These are phyloP conservation scores for Saturnispora galanensis DNA, from an alignment of 805 yeast species.

Conservation along the genomic window DNA sequence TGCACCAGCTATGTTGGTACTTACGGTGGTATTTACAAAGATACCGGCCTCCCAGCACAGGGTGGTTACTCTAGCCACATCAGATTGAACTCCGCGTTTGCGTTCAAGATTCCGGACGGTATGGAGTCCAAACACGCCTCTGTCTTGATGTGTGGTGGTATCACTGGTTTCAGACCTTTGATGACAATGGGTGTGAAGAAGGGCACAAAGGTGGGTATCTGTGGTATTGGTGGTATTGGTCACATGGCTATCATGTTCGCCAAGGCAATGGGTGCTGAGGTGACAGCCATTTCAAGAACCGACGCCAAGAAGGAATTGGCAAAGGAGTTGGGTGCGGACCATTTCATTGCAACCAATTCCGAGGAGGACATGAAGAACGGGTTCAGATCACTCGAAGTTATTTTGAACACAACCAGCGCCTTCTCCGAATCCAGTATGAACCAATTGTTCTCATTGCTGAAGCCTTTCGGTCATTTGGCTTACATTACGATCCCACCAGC, in stretches of 20 bases:
- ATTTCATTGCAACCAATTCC: constrained; percentile 45
- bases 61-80: constrained; percentile 45
- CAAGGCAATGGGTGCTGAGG: constrained; percentile 51
- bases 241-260: constrained; percentile 41
- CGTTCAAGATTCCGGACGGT: constrained; percentile 39
- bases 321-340: constrained; percentile 41
- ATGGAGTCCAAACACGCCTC: constrained; percentile 35
- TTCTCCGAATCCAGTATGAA: constrained; percentile 26
- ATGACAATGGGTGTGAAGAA: constrained; percentile 33
- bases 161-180: constrained; percentile 44
- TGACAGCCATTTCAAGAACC: constrained; percentile 45
- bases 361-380: constrained; percentile 30
- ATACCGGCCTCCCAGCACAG: constrained; percentile 33
- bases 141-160: constrained; percentile 51
- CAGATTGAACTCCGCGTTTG: constrained; percentile 35
- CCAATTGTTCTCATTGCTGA: constrained; percentile 22
- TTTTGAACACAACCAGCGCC: constrained; percentile 38
- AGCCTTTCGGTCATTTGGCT: constrained; percentile 25
- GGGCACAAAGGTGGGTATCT: constrained; percentile 41
- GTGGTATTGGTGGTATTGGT: constrained; percentile 39
- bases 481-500: constrained; percentile 27
- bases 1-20: constrained; percentile 42
- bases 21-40: constrained; percentile 31
- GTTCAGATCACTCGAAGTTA: constrained; percentile 33
- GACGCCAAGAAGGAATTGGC: constrained; percentile 40